Evolutionary conservation across 2,329 filamentous ascomycete species (phyloP).

Genomic region (Claviceps sp.): DNA sequence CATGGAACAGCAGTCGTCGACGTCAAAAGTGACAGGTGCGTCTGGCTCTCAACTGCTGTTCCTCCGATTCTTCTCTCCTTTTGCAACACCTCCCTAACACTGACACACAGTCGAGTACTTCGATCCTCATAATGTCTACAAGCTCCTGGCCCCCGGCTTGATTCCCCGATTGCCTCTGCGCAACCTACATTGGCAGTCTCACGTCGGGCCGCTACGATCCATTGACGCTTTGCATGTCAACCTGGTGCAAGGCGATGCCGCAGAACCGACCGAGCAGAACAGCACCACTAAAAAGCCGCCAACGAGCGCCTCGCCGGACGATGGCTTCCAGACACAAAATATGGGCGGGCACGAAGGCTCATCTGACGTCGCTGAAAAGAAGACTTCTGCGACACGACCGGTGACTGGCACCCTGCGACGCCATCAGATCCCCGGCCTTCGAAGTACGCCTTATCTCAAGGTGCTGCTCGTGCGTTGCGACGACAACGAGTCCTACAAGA

Average conservation of each 20-base stretch:
- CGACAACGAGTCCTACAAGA: constrained; percentile 89
- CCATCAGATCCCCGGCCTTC: constrained; percentile 89
- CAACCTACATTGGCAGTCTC: constrained; percentile 95
- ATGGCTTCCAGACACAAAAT: constrained; percentile 48
- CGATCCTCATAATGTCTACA: constrained; percentile 82
- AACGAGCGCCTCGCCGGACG: constrained; percentile 28
- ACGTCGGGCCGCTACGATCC: constrained; percentile 77
- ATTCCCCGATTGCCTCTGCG: constrained; percentile 68
- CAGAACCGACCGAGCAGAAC: constrained; percentile 25
- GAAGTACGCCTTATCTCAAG: constrained; percentile 88
- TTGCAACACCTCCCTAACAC: neutral
- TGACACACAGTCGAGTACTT: constrained; percentile 72
- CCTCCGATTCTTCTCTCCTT: neutral
- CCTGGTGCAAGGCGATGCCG: constrained; percentile 51
- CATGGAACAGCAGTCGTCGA: constrained; percentile 56
- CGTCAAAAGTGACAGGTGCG: constrained; percentile 65
- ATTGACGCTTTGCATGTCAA: constrained; percentile 90
- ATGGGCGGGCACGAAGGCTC: constrained; percentile 29
- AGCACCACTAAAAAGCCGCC: constrained; percentile 19
- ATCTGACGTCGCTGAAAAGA: constrained; percentile 24
- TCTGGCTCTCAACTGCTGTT: neutral
- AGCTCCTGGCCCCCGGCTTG: constrained; percentile 65
- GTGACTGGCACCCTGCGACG: constrained; percentile 39
- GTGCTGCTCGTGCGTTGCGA: constrained; percentile 82
- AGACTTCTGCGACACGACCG: constrained; percentile 19